These are phyloP conservation scores for Xylariaceae sp. DNA, from an alignment of 2,329 filamentous ascomycete genomes.

Conservation along the genomic window DNA sequence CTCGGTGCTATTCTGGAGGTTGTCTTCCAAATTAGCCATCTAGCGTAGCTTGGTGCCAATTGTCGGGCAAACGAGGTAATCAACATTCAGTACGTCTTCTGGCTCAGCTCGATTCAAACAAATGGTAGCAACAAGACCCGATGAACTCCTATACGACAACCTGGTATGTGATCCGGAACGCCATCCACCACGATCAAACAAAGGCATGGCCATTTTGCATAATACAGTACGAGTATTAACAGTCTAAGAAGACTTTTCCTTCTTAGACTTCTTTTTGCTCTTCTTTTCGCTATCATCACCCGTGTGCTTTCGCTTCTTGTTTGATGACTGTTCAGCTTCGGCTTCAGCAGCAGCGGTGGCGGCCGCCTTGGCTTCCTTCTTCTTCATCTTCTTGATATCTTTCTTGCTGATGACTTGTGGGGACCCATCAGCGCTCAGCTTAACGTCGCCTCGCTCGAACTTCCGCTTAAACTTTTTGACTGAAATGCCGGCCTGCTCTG, in stretches of 20 bases:
- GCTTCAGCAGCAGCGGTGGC: conserved; percentile 40
- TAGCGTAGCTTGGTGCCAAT: neutral
- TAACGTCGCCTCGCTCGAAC: conserved; percentile 70
- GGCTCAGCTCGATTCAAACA: conserved; percentile 21
- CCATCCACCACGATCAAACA: conserved; percentile 24
- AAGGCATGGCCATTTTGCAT: conserved; percentile 26
- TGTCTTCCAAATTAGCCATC: neutral
- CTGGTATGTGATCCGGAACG: conserved; percentile 34
- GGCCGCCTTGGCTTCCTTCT: conserved; percentile 53
- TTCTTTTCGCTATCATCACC: conserved; percentile 59
- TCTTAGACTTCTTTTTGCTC: conserved; percentile 61
- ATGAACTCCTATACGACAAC: conserved; percentile 29
- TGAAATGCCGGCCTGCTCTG: conserved; percentile 63
- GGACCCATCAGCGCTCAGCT: conserved; percentile 60
- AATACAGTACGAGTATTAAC: conserved; percentile 27
- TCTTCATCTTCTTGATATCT: conserved; percentile 68
- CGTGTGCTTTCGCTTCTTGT: conserved; percentile 70
- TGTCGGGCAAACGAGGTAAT: conserved; percentile 6
- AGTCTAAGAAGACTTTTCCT: conserved; percentile 52
- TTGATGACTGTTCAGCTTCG: conserved; percentile 39
- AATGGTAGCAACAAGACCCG: conserved; percentile 20
- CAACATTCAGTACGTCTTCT: conserved; percentile 2
- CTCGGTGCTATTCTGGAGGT: neutral
- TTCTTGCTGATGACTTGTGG: conserved; percentile 70
- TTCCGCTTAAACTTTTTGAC: conserved; percentile 76